Evolutionary conservation across 352 stramenopile genomes (phyloP).

Genomic region (Globisporangium cederbergense): DNA sequence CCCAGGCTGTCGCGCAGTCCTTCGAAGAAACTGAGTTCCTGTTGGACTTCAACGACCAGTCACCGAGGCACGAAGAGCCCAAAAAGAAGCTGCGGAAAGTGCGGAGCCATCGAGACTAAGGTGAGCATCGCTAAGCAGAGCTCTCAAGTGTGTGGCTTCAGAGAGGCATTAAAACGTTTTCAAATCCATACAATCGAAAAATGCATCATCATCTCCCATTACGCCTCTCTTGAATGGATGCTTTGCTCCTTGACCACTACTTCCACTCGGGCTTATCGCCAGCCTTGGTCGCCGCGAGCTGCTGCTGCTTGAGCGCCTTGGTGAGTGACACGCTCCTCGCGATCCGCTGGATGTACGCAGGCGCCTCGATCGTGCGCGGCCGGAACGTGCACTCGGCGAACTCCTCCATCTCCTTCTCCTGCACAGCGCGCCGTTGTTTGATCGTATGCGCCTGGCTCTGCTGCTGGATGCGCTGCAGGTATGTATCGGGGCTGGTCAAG

Average conservation of each 20-base stretch:
- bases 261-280: slow-evolving; percentile 70
- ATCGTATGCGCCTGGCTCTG: slow-evolving; percentile 67
- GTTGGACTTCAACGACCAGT: slow-evolving; percentile 14
- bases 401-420: slow-evolving; percentile 81
- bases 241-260: slow-evolving; percentile 19
- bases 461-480: slow-evolving; percentile 78
- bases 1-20: slow-evolving; percentile 17
- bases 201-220: slow-evolving; percentile 4
- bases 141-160: background rate
- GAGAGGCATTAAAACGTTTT: background rate
- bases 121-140: too few species aligned
- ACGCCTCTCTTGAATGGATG: background rate
- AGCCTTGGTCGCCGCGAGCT: slow-evolving; percentile 33
- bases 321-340: slow-evolving; percentile 68
- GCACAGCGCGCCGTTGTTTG: slow-evolving; percentile 67
- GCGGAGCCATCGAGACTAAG: background rate
- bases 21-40: slow-evolving; percentile 18
- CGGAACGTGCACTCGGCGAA: slow-evolving; percentile 87
- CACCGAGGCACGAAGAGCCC: background rate
- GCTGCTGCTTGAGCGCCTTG: slow-evolving; percentile 61
- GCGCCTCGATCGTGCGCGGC: slow-evolving; percentile 75
- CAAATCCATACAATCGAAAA: slow-evolving; percentile 2
- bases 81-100: background rate
- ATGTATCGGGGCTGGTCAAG: slow-evolving; percentile 72
- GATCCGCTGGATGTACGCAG: slow-evolving; percentile 83